phyloP scores from a whole-genome alignment of 2,329 filamentous ascomycete species.

The Pseudogymnoascus pannorum region DNA sequence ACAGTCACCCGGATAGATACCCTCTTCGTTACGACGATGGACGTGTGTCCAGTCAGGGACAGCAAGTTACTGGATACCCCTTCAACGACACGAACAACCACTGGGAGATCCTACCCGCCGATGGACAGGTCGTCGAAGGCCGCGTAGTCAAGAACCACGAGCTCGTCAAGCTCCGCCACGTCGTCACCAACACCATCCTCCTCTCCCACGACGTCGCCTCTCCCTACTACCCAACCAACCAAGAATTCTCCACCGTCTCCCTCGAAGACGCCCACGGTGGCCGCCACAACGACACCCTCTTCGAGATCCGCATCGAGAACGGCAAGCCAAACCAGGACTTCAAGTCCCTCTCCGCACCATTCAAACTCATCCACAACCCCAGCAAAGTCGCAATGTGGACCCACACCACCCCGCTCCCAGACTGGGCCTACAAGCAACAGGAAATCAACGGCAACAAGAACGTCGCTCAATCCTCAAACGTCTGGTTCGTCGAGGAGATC shows the following conservation, averaged over 20 bases:
- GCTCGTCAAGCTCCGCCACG: constrained; percentile 74
- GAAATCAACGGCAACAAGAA: constrained; percentile 99
- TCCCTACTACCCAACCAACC: constrained; percentile 92
- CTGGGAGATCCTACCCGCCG: constrained; percentile 81
- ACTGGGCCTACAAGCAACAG: constrained; percentile 95
- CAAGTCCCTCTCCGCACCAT: constrained; percentile 83
- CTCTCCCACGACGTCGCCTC: constrained; percentile 96
- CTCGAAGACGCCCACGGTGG: constrained; percentile 63
- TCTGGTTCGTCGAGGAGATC: constrained; percentile 91
- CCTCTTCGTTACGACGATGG: constrained; percentile 95
- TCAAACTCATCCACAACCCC: constrained; percentile 91
- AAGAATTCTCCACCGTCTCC: constrained; percentile 86
- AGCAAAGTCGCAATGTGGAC: constrained; percentile 99
- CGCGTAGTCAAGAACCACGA: constrained; percentile 75
- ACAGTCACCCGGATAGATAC: constrained; percentile 85
- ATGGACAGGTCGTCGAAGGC: constrained; percentile 50
- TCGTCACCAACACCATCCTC: constrained; percentile 78
- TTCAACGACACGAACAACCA: constrained; percentile 99
- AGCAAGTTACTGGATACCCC: constrained; percentile 96
- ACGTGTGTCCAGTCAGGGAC: constrained; percentile 91
- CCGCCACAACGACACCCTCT: constrained; percentile 82
- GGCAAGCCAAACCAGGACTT: constrained; percentile 77
- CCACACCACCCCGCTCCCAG: constrained; percentile 86
- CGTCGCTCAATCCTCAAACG: constrained; percentile 76
- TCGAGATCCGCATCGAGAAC: constrained; percentile 84